These are phyloP conservation scores for Metarhizium robertsii DNA, from an alignment of 2,329 filamentous ascomycete genomes.

Conservation along the genomic window DNA sequence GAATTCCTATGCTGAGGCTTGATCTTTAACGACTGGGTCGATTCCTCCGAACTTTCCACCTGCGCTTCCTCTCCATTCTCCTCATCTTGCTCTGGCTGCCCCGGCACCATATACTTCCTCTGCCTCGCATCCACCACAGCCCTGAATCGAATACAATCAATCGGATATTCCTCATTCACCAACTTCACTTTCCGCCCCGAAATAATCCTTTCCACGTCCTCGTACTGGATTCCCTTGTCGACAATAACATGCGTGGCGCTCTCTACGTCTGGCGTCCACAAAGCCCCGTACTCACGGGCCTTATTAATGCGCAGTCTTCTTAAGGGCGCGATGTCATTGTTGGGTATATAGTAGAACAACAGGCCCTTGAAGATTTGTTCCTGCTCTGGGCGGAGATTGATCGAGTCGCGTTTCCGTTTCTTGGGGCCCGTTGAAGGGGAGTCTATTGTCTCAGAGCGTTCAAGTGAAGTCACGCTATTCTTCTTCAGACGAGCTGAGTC, in stretches of 20 bases:
- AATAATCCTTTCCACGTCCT: slow-evolving; percentile 47
- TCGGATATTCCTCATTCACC: slow-evolving; percentile 59
- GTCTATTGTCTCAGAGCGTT: slow-evolving; percentile 7
- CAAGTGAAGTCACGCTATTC: not conserved
- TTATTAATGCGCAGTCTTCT: slow-evolving; percentile 65
- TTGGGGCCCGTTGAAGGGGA: slow-evolving; percentile 19
- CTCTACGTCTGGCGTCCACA: slow-evolving; percentile 52
- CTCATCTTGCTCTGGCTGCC: slow-evolving; percentile 24
- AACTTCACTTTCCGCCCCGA: slow-evolving; percentile 26
- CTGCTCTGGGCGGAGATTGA: slow-evolving; percentile 38
- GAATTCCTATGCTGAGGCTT: slow-evolving; percentile 34
- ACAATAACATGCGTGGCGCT: slow-evolving; percentile 71
- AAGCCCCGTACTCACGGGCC: slow-evolving; percentile 65
- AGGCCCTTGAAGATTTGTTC: slow-evolving; percentile 51
- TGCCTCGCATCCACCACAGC: slow-evolving; percentile 49
- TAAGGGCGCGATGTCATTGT: slow-evolving; percentile 60
- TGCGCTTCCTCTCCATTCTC: not conserved
- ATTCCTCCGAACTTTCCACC: slow-evolving; percentile 10
- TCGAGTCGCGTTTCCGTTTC: slow-evolving; percentile 34
- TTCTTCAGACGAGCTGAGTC: slow-evolving; percentile 11
- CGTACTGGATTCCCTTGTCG: slow-evolving; percentile 57
- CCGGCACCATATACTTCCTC: slow-evolving; percentile 49
- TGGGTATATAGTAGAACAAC: slow-evolving; percentile 71
- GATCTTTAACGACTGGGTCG: slow-evolving; percentile 33
- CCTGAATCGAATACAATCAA: slow-evolving; percentile 56